Conservation (phyloP, 768 basidiomycete species). For the Termitomyces sp. region DNA sequence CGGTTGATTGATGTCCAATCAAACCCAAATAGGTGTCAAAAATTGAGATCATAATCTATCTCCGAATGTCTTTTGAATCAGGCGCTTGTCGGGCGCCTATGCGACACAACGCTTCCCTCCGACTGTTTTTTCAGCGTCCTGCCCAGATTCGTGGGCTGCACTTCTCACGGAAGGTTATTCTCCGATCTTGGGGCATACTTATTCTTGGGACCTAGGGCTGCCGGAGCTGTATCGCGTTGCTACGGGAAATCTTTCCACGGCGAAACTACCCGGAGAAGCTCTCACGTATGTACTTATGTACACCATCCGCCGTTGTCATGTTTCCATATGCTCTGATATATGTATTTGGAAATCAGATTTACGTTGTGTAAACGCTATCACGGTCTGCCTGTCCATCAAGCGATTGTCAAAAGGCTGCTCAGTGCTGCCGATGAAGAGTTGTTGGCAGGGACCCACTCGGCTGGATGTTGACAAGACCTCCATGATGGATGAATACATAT, state of each 20-base stretch:
- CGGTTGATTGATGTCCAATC: neutral
- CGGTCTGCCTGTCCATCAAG: neutral
- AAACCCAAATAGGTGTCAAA: neutral
- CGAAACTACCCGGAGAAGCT: neutral
- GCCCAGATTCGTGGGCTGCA: too few relatives aligned
- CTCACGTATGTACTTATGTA: neutral
- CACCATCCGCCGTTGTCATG: neutral
- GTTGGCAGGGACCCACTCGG: neutral
- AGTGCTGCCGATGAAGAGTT: neutral
- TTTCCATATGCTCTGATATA: neutral
- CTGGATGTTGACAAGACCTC: neutral
- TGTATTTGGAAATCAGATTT: neutral
- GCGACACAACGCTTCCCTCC: too few relatives aligned
- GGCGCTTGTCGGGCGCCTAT: too few relatives aligned
- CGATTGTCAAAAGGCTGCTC: neutral
- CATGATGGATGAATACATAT: too few relatives aligned
- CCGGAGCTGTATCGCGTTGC: neutral
- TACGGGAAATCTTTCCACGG: neutral
- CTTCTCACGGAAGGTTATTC: too few relatives aligned
- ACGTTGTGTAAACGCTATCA: neutral
- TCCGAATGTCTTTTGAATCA: too few relatives aligned
- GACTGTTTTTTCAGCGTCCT: too few relatives aligned
- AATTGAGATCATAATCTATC: too few relatives aligned
- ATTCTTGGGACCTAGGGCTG: neutral
- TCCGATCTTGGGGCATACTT: neutral